phyloP scores from a whole-genome alignment of 2,329 filamentous ascomycete species.

The Setomelanomma holmii region DNA sequence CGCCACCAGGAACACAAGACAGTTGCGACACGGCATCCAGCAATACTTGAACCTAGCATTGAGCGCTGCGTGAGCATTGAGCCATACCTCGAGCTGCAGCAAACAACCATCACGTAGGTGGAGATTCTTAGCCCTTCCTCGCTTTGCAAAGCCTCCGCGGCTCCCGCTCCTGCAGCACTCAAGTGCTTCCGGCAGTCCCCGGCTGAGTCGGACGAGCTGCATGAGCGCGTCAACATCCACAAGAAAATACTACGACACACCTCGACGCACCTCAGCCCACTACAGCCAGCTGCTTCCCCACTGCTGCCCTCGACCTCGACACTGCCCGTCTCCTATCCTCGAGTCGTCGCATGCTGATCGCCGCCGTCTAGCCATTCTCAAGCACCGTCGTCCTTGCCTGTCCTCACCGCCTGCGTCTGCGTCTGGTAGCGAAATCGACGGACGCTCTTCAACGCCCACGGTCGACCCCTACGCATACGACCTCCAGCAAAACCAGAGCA shows the following conservation, averaged over 20 bases:
- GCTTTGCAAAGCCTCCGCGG: constrained; percentile 20
- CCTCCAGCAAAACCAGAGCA: constrained; percentile 1
- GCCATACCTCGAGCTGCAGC: not conserved
- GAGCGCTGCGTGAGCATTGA: not conserved
- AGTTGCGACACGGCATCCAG: not conserved
- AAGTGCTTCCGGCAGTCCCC: constrained; percentile 30
- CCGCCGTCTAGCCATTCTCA: constrained; percentile 15
- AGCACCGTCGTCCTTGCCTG: constrained; percentile 3
- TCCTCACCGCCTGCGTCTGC: constrained; percentile 25
- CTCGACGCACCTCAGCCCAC: not conserved
- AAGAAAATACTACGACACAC: constrained; percentile 5
- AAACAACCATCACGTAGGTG: constrained; percentile 22
- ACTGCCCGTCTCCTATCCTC: not conserved
- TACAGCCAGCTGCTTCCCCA: too few species aligned
- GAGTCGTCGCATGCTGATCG: constrained; percentile 24
- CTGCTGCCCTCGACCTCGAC: too few species aligned
- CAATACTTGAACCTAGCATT: not conserved
- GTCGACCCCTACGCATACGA: not conserved
- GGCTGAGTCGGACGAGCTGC: constrained; percentile 22
- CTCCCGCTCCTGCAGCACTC: constrained; percentile 22
- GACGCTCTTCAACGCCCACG: not conserved
- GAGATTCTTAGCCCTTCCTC: constrained; percentile 1
- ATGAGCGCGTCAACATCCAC: constrained; percentile 12
- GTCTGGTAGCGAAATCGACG: constrained; percentile 3
- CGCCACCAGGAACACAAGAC: constrained; percentile 16